A percentile compares a stretch with the other conserved stretches of the same genome.
phyloP scores from a whole-genome alignment of 139 green algal genomes.

The Cymbomonas tetramitiformis region DNA sequence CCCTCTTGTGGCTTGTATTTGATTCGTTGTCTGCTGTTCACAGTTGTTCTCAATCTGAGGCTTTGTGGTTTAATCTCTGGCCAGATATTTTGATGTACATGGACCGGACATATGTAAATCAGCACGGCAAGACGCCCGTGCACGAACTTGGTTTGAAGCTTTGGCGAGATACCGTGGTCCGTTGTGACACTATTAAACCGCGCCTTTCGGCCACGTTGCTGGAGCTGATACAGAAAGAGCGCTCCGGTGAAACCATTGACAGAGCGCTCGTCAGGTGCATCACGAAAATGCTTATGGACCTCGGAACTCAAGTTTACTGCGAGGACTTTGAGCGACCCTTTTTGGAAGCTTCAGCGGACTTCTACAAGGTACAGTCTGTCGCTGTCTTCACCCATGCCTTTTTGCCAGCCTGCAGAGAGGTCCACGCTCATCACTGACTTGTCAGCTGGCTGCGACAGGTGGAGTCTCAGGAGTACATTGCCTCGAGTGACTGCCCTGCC shows the following conservation, averaged over 20 bases:
- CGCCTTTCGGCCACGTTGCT: conserved; percentile 58
- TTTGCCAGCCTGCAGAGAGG: no score
- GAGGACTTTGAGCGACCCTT: conserved; percentile 85
- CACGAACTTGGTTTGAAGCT: conserved; percentile 79
- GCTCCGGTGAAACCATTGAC: conserved; percentile 71
- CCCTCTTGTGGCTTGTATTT: no score
- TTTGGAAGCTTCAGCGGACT: conserved; percentile 59
- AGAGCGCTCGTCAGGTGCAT: conserved; percentile 52
- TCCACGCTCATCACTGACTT: neutral
- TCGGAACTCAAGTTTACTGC: conserved; percentile 55
- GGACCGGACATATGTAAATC: conserved; percentile 87
- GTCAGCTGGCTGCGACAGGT: neutral
- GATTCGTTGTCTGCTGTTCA: no score
- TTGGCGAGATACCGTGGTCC: conserved; percentile 76
- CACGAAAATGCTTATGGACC: conserved; percentile 81
- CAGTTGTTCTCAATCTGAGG: no score
- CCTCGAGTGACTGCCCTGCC: conserved; percentile 56
- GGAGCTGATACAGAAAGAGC: conserved; percentile 53
- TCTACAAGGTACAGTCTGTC: no score
- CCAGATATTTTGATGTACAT: conserved; percentile 99
- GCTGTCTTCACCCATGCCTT: no score
- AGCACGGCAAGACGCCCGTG: conserved; percentile 73
- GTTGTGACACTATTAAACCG: conserved; percentile 43
- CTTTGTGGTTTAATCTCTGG: no score
- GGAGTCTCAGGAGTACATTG: conserved; percentile 65